Evolutionary conservation across 164 flowering plant species (phyloP), one percentile per base, ranked within the genome.

Genomic region (Tetracentron sinense): DNA sequence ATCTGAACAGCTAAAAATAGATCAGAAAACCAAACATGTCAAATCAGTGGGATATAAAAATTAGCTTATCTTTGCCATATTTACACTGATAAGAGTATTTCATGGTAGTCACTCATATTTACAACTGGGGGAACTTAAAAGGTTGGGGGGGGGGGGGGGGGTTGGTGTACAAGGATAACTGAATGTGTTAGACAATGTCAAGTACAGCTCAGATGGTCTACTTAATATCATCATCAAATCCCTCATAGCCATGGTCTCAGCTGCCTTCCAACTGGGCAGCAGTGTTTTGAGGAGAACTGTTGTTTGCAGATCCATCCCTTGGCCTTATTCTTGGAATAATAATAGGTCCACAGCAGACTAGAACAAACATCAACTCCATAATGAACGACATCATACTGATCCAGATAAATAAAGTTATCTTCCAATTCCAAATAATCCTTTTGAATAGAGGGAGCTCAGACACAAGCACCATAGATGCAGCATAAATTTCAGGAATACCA

Each of bases 401-500:
- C 97, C 95, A 89, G 22, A 91, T 56, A 68, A 79, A 88, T 19
- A 87, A 54, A 3, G 88, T 83, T 56, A 28, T 83, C 82, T 66
- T 88, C 99, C 97, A 88, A 61, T 71, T 60, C 97, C 97, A 91
- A 44, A 95, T 23, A 21, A 86, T 52, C 70, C 79, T 77, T 74
- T 77, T 86, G 6, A 86, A 48, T 2, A 88, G 63, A 29, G 97
- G 87, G 55, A 86, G 97, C 65, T 86, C 83, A 0, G 97, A 80
- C 28, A 92, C 88, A 16, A 95, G 77, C 7, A 55, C 56, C 27
- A 92, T 27, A 22, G 78, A 79, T 31, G 89, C 88, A 59, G 70
- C 74, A 75, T 95, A 88, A 14, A 92, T 70, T 75, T 95, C 88
- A 50, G 96, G 97, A 51, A 88, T 78, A 28, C 97, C 97, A 57